A percentile compares a stretch with the other conserved stretches of the same genome.
Evolutionary conservation across 345 rosid species (phyloP).

Genomic region (Salix arbutifolia): DNA sequence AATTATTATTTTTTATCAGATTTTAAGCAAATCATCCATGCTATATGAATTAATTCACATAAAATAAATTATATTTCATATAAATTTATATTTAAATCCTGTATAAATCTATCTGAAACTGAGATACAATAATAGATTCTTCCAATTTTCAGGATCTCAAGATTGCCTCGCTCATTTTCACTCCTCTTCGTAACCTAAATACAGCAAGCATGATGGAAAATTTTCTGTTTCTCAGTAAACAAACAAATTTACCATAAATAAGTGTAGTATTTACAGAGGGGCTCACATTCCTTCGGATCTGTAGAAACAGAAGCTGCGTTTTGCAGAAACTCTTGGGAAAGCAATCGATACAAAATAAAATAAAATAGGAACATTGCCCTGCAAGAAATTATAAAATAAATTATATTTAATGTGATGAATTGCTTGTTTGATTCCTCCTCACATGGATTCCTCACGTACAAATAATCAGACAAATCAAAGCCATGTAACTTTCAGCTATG

Average conservation of each 20-base stretch:
- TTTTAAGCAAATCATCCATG: no score
- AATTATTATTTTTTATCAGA: no score
- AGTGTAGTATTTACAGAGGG: not conserved
- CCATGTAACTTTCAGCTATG: slow-evolving; percentile 9
- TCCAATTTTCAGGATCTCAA: no score
- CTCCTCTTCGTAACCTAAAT: no score
- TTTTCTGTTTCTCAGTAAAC: not conserved
- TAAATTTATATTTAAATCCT: no score
- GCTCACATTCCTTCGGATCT: not conserved
- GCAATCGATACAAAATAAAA: not conserved
- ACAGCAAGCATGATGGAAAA: not conserved
- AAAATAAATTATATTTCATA: no score
- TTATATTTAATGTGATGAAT: not conserved
- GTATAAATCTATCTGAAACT: no score
- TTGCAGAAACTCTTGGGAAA: not conserved
- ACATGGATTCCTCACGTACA: slow-evolving; percentile 8
- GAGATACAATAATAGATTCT: no score
- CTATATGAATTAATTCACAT: no score
- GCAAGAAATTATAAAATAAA: no score
- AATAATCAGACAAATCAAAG: slow-evolving; percentile 5
- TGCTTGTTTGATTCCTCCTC: slow-evolving; percentile 11
- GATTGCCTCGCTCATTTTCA: no score
- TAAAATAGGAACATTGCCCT: not conserved
- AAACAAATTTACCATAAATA: no score
- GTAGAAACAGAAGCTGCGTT: not conserved